Conservation (phyloP, 2,329 filamentous ascomycete species). For the Fusarium torulosum region DNA sequence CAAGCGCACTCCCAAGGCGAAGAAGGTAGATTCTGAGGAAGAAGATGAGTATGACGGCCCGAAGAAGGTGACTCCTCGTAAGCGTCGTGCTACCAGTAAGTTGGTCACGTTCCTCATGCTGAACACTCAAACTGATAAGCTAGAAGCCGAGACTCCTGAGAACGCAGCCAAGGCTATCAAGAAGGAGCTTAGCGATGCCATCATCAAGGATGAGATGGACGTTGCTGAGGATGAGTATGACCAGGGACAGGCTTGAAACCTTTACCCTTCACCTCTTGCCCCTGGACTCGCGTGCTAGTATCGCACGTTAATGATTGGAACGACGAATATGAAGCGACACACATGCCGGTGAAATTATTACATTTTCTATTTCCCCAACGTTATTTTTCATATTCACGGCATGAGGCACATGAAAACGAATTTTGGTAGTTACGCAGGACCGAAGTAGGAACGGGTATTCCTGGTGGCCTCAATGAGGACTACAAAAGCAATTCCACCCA, state of each 20-base stretch:
- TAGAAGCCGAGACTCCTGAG: constrained; percentile 25
- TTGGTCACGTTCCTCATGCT: neutral
- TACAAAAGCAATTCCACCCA: constrained; percentile 2
- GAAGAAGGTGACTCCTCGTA: constrained; percentile 37
- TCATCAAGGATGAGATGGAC: constrained; percentile 32
- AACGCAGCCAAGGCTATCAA: constrained; percentile 37
- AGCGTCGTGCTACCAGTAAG: constrained; percentile 38
- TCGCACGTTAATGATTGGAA: neutral
- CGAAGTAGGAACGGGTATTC: neutral
- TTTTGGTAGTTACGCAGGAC: constrained; percentile 17
- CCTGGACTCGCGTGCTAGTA: neutral
- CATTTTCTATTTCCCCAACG: constrained; percentile 4
- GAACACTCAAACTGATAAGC: constrained; percentile 10
- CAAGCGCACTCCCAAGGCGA: constrained; percentile 33
- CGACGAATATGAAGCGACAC: neutral
- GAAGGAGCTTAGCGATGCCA: constrained; percentile 23
- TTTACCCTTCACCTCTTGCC: neutral
- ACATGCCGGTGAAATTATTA: constrained; percentile 2
- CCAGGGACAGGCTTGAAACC: neutral
- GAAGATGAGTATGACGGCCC: constrained; percentile 4
- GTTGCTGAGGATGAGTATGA: neutral
- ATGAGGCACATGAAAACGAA: constrained; percentile 16
- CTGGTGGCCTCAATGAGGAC: neutral
- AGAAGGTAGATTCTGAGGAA: constrained; percentile 27
- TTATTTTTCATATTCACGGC: constrained; percentile 17